Percentiles rank a stretch among this genome's conserved stretches.
phyloP scores from a whole-genome alignment of 2,329 filamentous ascomycete species.

The Ceratocystis smalleyi region DNA sequence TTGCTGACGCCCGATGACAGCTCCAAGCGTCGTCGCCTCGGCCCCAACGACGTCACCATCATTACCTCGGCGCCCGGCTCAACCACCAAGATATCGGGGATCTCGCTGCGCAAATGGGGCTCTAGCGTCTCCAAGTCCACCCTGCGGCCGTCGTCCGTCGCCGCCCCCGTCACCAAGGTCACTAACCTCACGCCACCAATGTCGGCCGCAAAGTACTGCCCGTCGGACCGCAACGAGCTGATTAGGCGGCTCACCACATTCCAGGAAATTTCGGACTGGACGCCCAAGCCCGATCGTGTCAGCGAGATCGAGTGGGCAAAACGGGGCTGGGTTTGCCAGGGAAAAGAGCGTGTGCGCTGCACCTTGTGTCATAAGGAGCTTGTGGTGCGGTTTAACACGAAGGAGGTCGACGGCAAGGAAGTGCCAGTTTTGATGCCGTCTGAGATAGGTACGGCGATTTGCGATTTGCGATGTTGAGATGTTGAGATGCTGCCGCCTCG shows the following conservation, averaged over 20 bases:
- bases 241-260: conserved; percentile 72
- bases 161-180: conserved; percentile 5
- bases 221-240: conserved; percentile 71
- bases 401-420: conserved; percentile 40
- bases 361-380: conserved; percentile 72
- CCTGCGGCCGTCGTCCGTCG: neutral
- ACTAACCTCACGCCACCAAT: conserved; percentile 21
- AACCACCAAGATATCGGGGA: conserved; percentile 25
- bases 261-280: conserved; percentile 81
- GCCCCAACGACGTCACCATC: conserved; percentile 27
- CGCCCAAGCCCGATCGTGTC: conserved; percentile 73
- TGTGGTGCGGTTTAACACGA: conserved; percentile 59
- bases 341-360: conserved; percentile 71
- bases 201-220: conserved; percentile 56
- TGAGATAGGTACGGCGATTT: conserved; percentile 34
- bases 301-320: conserved; percentile 92
- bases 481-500: too few relatives aligned
- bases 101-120: conserved; percentile 30
- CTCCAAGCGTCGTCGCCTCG: conserved; percentile 38
- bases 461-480: too few relatives aligned
- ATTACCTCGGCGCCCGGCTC: conserved; percentile 19
- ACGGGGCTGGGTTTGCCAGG: conserved; percentile 75
- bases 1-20: conserved; percentile 18
- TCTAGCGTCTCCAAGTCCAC: conserved; percentile 16
- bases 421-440: conserved; percentile 39